Evolutionary conservation across 2,329 filamentous ascomycete genomes (phyloP), one percentile per base, ranked within the genome.

Genomic region (Aureobasidium lini): DNA sequence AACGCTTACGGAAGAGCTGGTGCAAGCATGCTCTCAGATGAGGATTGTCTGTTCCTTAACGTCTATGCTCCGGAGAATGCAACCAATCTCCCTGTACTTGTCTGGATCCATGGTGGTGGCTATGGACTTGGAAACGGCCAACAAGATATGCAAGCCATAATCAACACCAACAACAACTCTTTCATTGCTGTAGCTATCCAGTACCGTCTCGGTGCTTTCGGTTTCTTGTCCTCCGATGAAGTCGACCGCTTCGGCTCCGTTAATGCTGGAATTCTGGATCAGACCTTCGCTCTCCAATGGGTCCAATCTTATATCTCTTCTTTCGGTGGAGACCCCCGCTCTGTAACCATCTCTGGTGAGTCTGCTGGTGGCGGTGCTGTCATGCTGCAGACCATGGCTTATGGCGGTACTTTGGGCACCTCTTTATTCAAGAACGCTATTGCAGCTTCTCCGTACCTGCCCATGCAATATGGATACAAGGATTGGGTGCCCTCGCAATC

Each of bases 31-130:
- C 67, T 64, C 2, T 44, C 61, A 15, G 67, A 63, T 10, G 84
- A 86, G 65, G 80, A 85, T 65, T 87, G 84, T 62, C 74, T 87
- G 4, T 84, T 81, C 46, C 71, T 87, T 62, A 87, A 86, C 64
- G 76, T 87, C 7, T 72, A 68, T 46, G 65, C 68, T 3, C 70
- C 73, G 15, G 63, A 63, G n/a, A 68, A 72, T 60, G 71, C 70
- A 1, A 69, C 66, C 8, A 74, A 74, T 36, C 68, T 77, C 1
- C 75, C 76, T 0, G 75, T 78, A 0, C 63, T 78, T 1, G 72
- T 77, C 59, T 77, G 74, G 73, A 76, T 78, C 52, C 75, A 75
- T 57, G 75, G 75, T 4, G 76, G 76, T 13, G 71, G 70, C 1
- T 75, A 72, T 42, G 69, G 70, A 31, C 62, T 58, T 42, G 76